Evolutionary conservation across 2,329 filamentous ascomycete genomes (phyloP).

Genomic region (Fusarium sacchari): DNA sequence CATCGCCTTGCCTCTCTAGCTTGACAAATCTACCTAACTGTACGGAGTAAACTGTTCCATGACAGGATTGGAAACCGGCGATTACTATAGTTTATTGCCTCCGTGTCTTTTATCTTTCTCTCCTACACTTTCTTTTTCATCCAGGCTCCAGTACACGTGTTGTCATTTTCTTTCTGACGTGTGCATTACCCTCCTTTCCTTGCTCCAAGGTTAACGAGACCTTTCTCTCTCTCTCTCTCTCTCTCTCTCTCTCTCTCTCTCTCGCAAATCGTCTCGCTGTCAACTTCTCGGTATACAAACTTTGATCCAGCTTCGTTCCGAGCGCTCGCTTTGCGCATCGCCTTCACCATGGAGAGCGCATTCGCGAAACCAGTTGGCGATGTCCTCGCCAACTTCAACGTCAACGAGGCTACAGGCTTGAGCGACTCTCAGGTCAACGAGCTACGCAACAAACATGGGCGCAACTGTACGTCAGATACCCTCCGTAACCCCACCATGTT

Average conservation of each 20-base stretch:
- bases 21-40: conserved; percentile 42
- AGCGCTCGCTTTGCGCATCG: conserved; percentile 38
- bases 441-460: conserved; percentile 68
- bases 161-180: conserved; percentile 12
- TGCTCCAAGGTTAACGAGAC: conserved; percentile 7
- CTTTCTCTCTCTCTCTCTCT: conserved; percentile 12
- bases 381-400: conserved; percentile 68
- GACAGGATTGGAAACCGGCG: conserved; percentile 41
- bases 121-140: conserved; percentile 23
- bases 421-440: conserved; percentile 67
- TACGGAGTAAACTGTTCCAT: conserved; percentile 31
- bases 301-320: conserved; percentile 11
- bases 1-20: conserved; percentile 42
- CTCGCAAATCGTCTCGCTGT: conserved; percentile 19
- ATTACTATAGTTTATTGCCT: conserved; percentile 23
- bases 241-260: conserved; percentile 17
- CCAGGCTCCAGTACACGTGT: conserved; percentile 4
- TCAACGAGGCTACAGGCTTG: conserved; percentile 65
- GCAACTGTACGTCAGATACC: conserved; percentile 65
- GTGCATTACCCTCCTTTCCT: conserved; percentile 12
- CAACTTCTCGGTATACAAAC: conserved; percentile 15
- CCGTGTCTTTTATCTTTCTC: conserved; percentile 25
- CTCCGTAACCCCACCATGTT: conserved; percentile 15
- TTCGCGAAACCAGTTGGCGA: conserved; percentile 67
- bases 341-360: conserved; percentile 68